Evolutionary conservation across 169 alveolate genomes (phyloP).

Genomic region (Amoebophrya sp.): DNA sequence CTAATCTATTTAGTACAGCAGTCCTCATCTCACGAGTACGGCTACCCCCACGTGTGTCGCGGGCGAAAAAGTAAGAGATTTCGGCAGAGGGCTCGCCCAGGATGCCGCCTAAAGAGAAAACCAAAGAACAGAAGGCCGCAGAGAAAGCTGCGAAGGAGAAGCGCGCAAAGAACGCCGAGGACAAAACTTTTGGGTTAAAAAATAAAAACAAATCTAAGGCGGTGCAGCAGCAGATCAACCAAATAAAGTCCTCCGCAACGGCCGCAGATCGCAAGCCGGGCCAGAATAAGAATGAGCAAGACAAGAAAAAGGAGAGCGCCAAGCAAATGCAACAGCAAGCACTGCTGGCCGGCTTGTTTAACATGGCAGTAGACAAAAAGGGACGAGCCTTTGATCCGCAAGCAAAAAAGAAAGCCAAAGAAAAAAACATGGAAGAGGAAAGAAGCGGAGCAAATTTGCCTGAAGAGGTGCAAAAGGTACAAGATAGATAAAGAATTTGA

Average conservation of each 20-base stretch:
- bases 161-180: neutral
- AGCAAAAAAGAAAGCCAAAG: neutral
- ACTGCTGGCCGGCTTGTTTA: neutral
- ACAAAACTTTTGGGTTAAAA: neutral
- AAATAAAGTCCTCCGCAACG: neutral
- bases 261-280: neutral
- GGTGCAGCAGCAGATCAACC: neutral
- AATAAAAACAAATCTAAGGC: neutral
- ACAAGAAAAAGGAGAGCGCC: neutral
- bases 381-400: neutral
- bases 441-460: neutral
- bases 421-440: neutral
- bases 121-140: neutral
- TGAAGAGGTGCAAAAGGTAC: neutral
- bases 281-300: neutral
- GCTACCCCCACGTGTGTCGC: no score
- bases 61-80: no score
- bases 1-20: no score
- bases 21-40: no score
- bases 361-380: neutral
- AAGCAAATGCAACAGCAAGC: neutral
- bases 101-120: neutral
- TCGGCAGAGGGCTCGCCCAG: no score
- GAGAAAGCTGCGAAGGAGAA: neutral
- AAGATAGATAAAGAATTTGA: no score